Evolutionary conservation across 768 basidiomycete species (phyloP), one percentile per base, ranked within the genome.

Genomic region (Russula brevipes): DNA sequence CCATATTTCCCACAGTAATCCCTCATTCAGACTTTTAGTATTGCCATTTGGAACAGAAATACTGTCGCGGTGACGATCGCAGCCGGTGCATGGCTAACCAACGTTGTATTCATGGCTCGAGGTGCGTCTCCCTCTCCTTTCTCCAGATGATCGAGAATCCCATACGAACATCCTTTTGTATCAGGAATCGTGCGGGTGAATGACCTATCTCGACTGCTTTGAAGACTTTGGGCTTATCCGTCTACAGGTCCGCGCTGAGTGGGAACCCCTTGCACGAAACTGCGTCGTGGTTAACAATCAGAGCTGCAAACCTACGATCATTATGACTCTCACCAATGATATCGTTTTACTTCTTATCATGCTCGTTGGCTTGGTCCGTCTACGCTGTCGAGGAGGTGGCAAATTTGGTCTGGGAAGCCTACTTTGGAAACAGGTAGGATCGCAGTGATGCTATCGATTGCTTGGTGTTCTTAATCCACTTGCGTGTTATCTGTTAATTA

Each of bases 341-440:
- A 3, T 36, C 35, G n/a, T 52, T 10, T 52, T 52, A n/a, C 35
- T 52, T 52, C 51, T 52, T 6, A 19, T 19, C 33, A 5, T 38
- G n/a, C 51, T 52, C 11, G 35, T 36, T 5, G 51, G 51, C 36
- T 19, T 52, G n/a, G 4, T 52, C 10, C 35, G 35, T n/a, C 51
- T 52, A n/a, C 45, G 45, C n/a, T 9, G 12, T 1, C 35, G 5
- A n/a, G 9, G 51, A 10, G 35, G 35, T 12, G 51, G 35, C 9
- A 12, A 9, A 52, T 52, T 36, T 52, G 35, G 35, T 5, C 17
- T 52, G 2, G 51, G 35, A 38, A 8, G 4, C 10, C 9, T 52
- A 9, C 51, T 52, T 33, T 52, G 51, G 51, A 52, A 52, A n/a
- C 51, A 52, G 35, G 51, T 52, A n/a, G n/a, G 51, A 52, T 36